Evolutionary conservation across 2,329 filamentous ascomycete genomes (phyloP).

Genomic region (Fusarium irregulare): DNA sequence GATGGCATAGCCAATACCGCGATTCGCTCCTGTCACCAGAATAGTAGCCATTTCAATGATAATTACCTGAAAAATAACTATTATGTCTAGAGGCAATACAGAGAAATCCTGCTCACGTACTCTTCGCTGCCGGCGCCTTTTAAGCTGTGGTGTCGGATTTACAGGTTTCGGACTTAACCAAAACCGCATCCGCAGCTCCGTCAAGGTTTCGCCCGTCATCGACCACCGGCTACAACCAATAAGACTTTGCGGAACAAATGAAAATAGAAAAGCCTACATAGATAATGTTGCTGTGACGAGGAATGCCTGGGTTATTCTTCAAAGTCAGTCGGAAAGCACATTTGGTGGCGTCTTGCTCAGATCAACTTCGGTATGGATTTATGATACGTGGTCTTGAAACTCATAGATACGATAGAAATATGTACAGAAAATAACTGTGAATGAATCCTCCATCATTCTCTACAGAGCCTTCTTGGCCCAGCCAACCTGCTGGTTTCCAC

Average conservation of each 20-base stretch:
- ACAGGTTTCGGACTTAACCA: not conserved
- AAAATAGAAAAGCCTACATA: fast-evolving
- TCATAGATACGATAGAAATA: not conserved
- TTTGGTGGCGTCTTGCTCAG: not conserved
- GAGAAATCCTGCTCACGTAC: too few relatives aligned
- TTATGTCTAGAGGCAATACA: too few relatives aligned
- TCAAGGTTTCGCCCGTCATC: not conserved
- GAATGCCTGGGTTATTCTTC: not conserved
- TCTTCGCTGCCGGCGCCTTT: not conserved
- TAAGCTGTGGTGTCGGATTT: not conserved
- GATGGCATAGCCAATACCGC: conserved; percentile 19
- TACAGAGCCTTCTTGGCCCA: conserved; percentile 36
- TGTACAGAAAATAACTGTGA: not conserved
- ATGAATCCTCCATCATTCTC: not conserved
- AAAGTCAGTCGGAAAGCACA: not conserved
- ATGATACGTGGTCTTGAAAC: not conserved
- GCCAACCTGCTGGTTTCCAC: conserved; percentile 37
- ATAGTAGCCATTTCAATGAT: not conserved
- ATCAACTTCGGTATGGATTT: not conserved
- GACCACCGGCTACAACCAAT: not conserved
- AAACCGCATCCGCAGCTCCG: not conserved
- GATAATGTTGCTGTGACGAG: too few relatives aligned
- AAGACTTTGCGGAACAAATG: fast-evolving
- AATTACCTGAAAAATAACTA: fast-evolving
- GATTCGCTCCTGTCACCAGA: conserved; percentile 15